Evolutionary conservation across 2,329 filamentous ascomycete genomes (phyloP).

Genomic region (Talaromyces sp.): DNA sequence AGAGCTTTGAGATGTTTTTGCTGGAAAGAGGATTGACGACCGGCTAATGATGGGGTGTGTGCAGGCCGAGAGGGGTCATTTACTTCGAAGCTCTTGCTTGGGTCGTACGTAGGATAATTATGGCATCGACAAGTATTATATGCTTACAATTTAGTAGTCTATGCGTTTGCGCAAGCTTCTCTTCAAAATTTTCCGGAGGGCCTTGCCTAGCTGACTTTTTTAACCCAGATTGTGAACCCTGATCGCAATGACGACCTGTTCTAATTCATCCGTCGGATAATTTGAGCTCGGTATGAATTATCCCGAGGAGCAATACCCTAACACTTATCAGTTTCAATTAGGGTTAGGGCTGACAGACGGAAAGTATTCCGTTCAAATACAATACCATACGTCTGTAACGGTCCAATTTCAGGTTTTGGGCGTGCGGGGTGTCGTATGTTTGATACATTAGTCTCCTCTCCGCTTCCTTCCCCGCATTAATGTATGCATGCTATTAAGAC

Average conservation of each 20-base stretch:
- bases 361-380: background rate
- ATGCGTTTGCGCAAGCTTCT: background rate
- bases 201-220: background rate
- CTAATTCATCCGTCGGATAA: background rate
- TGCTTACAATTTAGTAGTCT: background rate
- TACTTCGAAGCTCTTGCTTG: background rate
- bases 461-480: constrained; percentile 4
- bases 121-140: background rate
- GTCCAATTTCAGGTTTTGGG: background rate
- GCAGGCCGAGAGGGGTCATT: background rate
- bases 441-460: background rate
- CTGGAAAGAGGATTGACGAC: background rate
- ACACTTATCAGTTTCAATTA: background rate
- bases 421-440: background rate
- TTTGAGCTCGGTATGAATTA: background rate
- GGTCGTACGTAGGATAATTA: background rate
- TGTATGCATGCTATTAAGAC: background rate
- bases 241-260: background rate
- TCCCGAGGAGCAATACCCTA: background rate
- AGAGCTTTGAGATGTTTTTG: background rate
- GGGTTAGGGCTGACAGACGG: background rate
- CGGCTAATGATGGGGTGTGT: background rate
- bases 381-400: background rate
- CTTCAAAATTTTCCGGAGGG: too few relatives aligned
- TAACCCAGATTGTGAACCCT: background rate